Percentiles rank a stretch among this genome's conserved stretches.
phyloP scores from a whole-genome alignment of 2,329 filamentous ascomycete species.

The Verticillium isaacii region DNA sequence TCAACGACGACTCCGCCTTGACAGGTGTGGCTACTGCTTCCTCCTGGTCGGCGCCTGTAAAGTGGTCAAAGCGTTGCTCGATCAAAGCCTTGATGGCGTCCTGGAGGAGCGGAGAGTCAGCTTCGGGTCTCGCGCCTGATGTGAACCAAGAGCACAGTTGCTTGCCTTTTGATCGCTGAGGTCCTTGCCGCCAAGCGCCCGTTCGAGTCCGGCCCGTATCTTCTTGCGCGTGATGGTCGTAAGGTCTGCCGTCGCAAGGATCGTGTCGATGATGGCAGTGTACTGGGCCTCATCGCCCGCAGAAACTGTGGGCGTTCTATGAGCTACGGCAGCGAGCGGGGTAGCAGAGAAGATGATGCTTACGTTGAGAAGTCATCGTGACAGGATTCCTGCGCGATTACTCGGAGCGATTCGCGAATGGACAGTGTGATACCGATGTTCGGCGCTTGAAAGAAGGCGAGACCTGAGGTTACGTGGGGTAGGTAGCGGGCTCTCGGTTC shows the following conservation, averaged over 20 bases:
- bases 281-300: conserved; percentile 46
- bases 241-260: conserved; percentile 53
- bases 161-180: conserved; percentile 54
- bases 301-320: conserved; percentile 32
- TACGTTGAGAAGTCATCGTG: conserved; percentile 12
- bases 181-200: conserved; percentile 50
- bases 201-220: conserved; percentile 53
- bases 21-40: conserved; percentile 34
- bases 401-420: neutral
- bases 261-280: conserved; percentile 55
- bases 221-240: conserved; percentile 61
- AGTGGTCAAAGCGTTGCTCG: conserved; percentile 68
- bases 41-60: conserved; percentile 42
- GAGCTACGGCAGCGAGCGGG: neutral
- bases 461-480: neutral
- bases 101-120: conserved; percentile 30
- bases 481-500: neutral
- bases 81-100: conserved; percentile 68
- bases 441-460: neutral
- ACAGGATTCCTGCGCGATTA: neutral
- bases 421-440: neutral
- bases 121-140: too few species aligned
- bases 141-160: neutral
- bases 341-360: neutral
- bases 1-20: neutral